Evolutionary conservation across 495 filamentous ascomycete genomes (phyloP), one percentile per base, ranked within the genome.

Genomic region (Letharia lupina): DNA sequence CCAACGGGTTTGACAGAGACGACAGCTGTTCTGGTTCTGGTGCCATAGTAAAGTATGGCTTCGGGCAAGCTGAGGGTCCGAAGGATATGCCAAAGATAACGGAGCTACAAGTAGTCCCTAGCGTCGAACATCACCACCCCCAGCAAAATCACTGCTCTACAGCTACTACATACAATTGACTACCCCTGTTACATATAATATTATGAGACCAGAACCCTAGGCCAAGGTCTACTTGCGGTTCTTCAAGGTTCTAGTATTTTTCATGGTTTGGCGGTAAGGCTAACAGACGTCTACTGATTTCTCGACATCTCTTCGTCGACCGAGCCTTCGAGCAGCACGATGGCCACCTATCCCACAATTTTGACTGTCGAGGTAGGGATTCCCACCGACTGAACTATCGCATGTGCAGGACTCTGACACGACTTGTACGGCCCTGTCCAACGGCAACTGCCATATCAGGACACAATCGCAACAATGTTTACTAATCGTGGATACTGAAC

Each of bases 1-100:
- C 91, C 37, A 98, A 84, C 11, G 92, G 86, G 73, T 98, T 98
- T 9, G 87, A 86, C 65, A 97, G 82, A 68, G 83, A 80, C 47
- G 82, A 85, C 60, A 83, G 67, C 10, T 74, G 73, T 15, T 57
- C 41, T 39, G 69, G 28, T 35, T 68, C 71, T 40, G 72, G 59
- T 37, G 67, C 61, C 71, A 73, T 73, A 1, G 23, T 42, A 11
- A 20, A 33, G 37, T 18, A 15, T 16, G 47, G 39, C 0, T 52
- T 20, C 4, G 28, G 23, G 10, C 1, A 40, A 39, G 13, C 37
- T 11, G 31, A 18, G 8, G 13, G 2, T 18, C 37, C 47, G 9
- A 15, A 7, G 10, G 31, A 64, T 11, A 20, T 54, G 60, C 39
- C 60, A 42, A 40, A n/a, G 0, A 20, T 60, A 4, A n/a, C 20